Base-by-base conservation (phyloP, 805 yeast species). In the Torulaspora maleeae region DNA sequence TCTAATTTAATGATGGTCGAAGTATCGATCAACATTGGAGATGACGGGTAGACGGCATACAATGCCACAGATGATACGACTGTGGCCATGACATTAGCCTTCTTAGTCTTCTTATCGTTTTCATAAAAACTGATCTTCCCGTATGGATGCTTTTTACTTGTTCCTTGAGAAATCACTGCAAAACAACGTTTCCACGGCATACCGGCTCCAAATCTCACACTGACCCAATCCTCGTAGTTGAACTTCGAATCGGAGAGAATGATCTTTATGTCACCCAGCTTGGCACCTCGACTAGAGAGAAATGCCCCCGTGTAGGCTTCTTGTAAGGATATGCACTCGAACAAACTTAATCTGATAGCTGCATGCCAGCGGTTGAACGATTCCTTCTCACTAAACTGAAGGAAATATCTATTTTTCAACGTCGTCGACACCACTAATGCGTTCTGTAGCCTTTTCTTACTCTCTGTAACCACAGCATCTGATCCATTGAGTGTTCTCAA, bases 111-210 rank as follows among this genome's bases (percentile, higher is more conserved):
- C 60, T 84, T 86, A 45, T 88, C 95, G 58, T 76, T 82, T 64
- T 88, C 95, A 67, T 77, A 93, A 54, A 93, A 84, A n/a, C 78
- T 71, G 19, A 88, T 79, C 54, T 80, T 74, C 25, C 96, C 96
- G 11, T 77, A 72, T 5, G 51, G 48, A 34, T 61, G 56, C 38
- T 66, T 65, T 48, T 66, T 63, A 57, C 74, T 60, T 30, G 70
- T 52, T 56, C 89, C 70, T 53, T 90, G 90, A 54, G 85, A 86
- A 45, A 91, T 77, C 9, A 90, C 96, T 2, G 95, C 91, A 70
- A 78, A 93, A 60, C 96, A 91, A 48, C 95, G 76, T 60, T 83
- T 86, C 97, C 97, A 93, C 1, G 97, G 96, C 95, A 88, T 87
- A 19, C 99, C 99, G 8, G 93, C 78, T 15, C 99, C 98, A 65